A percentile compares a stretch with the other conserved stretches of the same genome.
Evolutionary conservation across 352 stramenopile genomes (phyloP).

Genomic region (Elongisporangium senticosum): DNA sequence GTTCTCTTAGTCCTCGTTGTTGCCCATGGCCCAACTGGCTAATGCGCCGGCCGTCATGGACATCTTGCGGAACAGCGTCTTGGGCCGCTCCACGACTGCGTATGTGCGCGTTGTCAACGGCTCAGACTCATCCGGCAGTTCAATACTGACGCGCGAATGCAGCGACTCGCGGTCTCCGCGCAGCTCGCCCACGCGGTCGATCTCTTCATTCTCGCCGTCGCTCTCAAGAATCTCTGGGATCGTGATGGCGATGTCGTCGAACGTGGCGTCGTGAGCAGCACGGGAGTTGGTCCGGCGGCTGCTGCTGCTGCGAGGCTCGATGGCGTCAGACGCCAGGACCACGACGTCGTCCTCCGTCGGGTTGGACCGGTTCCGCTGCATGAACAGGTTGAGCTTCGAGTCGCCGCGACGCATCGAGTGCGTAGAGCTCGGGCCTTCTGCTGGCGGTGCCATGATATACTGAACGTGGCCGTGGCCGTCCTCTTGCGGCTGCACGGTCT

Average conservation of each 20-base stretch:
- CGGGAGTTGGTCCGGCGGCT: not conserved
- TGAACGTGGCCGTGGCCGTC: constrained; percentile 5
- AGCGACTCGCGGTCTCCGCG: not conserved
- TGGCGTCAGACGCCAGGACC: constrained; percentile 15
- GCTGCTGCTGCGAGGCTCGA: constrained; percentile 2
- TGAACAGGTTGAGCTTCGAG: not conserved
- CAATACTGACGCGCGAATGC: not conserved
- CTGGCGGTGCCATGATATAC: not conserved
- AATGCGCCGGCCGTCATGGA: constrained; percentile 24
- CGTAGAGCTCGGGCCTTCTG: constrained; percentile 2
- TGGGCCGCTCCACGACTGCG: constrained; percentile 19
- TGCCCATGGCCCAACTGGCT: constrained; percentile 19
- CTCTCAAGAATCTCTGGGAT: not conserved
- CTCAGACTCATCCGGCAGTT: not conserved
- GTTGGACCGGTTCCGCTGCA: not conserved
- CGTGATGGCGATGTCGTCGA: not conserved
- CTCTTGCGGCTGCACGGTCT: constrained; percentile 16
- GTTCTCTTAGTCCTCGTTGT: not conserved
- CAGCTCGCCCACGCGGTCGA: not conserved
- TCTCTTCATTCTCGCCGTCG: not conserved
- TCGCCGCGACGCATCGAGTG: not conserved
- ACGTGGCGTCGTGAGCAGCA: not conserved
- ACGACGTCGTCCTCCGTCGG: constrained; percentile 12
- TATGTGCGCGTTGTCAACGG: constrained; percentile 16
- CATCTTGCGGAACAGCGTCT: constrained; percentile 21